Evolutionary conservation across 2,329 filamentous ascomycete species (phyloP), one percentile per base, ranked within the genome.

Genomic region (Paecilomyces sp.): DNA sequence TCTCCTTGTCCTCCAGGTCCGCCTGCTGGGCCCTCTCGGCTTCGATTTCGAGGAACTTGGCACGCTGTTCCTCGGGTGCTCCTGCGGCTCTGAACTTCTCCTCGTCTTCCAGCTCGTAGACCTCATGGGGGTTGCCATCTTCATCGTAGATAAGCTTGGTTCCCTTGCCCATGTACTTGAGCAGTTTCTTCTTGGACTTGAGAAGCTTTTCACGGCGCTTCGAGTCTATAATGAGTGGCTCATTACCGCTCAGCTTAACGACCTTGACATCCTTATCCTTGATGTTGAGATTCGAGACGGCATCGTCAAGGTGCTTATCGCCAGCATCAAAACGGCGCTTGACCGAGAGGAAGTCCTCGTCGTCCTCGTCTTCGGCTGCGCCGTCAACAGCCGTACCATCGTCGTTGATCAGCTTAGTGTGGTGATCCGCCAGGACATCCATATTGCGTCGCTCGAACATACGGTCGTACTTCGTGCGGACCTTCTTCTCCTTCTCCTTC

Each of bases 361-460:
- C 89, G 58, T 88, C 88, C 55, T 87, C 85, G 4, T 81, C 83
- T 58, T 85, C 83, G 34, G 66, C 71, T 3, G 69, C 72, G 15
- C 64, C 70, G 36, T 73, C 74, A 71, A 63, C 76, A 75, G 65
- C 74, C 63, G 60, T 81, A 73, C 75, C 77, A 50, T 83, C 86
- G 47, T 87, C 82, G 56, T 82, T 82, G 61, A 97, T 87, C 63
- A 99, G 83, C 70, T 93, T 96, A 61, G 86, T 85, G 79, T 97
- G 97, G 76, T 99, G 94, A 59, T 88, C 87, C n/a, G 93, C 92
- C 64, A 99, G 77, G 33, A 99, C 90, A 71, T 97, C 92, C 75
- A 97, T 93, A 75, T 99, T 99, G 67, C 89, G 90, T 62, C 94
- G 84, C 79, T 97, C 93, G 75, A 97, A 97, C 94, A 99, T 97